Evolutionary conservation across 2,329 filamentous ascomycete genomes (phyloP), one percentile per base, ranked within the genome.

Genomic region (Apiospora hydei): DNA sequence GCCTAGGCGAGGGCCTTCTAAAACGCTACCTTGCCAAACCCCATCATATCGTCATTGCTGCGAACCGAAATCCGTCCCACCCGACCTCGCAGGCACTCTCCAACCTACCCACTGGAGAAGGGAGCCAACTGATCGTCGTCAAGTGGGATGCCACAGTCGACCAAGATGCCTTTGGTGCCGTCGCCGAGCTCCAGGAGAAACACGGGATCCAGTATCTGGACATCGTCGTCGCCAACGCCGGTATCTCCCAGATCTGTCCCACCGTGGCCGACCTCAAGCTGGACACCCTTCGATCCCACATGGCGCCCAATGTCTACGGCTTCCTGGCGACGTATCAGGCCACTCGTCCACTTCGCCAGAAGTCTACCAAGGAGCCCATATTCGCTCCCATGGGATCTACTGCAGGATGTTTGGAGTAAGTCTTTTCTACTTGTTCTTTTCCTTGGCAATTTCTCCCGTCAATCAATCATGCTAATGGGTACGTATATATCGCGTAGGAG

Each of bases 211-310:
- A 67, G 8, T 77, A 81, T 38, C 75, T 89, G 3, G 86, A 89
- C 72, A 76, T 87, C 3, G 80, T 89, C 1, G 84, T 89, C 70
- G 85, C 86, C 67, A 89, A 89, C 75, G 86, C 87, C 0, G 87
- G 83, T 21, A 82, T 85, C 11, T 76, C 77, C 8, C 78, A 79
- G 4, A 71, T 75, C n/a, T 83, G 76, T 43, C 80, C 80, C 0
- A 74, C 76, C 0, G 80, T 83, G 0, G 71, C 74, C 4, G 78
- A 80, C n/a, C 78, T 79, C 41, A 78, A 83, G 8, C 76, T 82
- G 7, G 77, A 80, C 6, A 81, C 84, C 21, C 71, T 87, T 61
- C 71, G 76, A 4, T 74, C 78, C 0, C 82, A 86, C 73, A 77
- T 86, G 44, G 75, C 81, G 0, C 75, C 84, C 61, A 88, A 88